Evolutionary conservation across 108 stramenopile species (phyloP).

Genomic region (Nannochloropsis oceanica): DNA sequence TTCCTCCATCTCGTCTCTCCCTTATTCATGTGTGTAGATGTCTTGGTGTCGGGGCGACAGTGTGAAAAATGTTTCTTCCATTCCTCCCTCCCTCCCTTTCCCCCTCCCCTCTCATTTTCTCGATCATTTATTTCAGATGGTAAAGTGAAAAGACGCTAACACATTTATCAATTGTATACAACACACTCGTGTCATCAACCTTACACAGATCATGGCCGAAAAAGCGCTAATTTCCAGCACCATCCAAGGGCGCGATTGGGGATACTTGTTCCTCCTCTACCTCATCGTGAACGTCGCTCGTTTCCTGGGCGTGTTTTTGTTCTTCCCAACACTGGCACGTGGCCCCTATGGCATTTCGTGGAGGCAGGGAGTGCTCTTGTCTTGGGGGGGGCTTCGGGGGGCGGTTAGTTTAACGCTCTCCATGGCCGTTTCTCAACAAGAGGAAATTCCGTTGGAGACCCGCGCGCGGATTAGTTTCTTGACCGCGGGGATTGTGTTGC

Average conservation of each 20-base stretch:
- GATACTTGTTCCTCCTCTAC: conserved; percentile 12
- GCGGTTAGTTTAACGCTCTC: conserved; percentile 40
- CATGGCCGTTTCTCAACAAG: conserved; percentile 13
- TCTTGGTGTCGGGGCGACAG: too few relatives aligned
- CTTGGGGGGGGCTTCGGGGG: conserved; percentile 39
- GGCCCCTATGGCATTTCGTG: not conserved
- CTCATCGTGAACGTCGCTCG: conserved; percentile 4
- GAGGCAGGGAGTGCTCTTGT: conserved; percentile 8
- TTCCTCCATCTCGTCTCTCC: too few relatives aligned
- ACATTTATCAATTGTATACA: too few relatives aligned
- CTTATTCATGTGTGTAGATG: too few relatives aligned
- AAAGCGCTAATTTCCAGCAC: not conserved
- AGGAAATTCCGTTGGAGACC: not conserved
- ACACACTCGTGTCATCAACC: too few relatives aligned
- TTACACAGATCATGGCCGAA: conserved; percentile 15
- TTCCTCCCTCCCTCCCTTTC: too few relatives aligned
- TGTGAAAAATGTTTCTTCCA: too few relatives aligned
- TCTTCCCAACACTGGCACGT: conserved; percentile 52
- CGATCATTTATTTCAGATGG: too few relatives aligned
- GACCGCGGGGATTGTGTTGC: conserved; percentile 40
- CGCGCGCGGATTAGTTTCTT: conserved; percentile 6
- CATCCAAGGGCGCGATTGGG: conserved; percentile 12
- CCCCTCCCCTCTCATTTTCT: too few relatives aligned
- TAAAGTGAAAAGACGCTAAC: too few relatives aligned
- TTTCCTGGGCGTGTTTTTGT: conserved; percentile 42